Conservation (phyloP, 306 rosid species). For the Pterocarpus santalinus region DNA sequence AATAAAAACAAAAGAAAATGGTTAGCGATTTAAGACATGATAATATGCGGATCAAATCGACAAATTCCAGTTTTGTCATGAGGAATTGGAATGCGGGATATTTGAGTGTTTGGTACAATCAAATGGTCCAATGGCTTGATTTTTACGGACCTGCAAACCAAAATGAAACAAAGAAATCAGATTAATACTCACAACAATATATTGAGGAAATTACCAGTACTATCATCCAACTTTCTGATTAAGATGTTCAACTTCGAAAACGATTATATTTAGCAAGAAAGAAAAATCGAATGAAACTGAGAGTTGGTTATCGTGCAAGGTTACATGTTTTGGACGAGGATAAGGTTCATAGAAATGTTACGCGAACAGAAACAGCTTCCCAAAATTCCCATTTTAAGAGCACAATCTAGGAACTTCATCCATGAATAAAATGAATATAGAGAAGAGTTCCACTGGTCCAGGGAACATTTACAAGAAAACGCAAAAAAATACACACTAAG, state of each 20-base stretch:
- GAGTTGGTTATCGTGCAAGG: too few species aligned
- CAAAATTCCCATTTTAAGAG: too few species aligned
- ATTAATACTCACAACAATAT: background rate
- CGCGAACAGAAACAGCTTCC: too few species aligned
- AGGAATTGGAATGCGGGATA: slow-evolving; percentile 48
- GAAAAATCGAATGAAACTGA: background rate
- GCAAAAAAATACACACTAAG: too few species aligned
- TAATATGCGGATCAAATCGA: slow-evolving; percentile 27
- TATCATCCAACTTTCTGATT: background rate
- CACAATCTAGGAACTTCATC: too few species aligned
- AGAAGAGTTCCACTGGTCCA: slow-evolving; percentile 7
- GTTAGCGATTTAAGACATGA: slow-evolving; percentile 44
- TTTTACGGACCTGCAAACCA: slow-evolving; percentile 79
- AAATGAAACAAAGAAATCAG: slow-evolving; percentile 30
- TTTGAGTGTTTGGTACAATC: slow-evolving; percentile 84
- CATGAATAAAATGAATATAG: background rate
- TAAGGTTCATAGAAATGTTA: too few species aligned
- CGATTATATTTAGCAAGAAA: background rate
- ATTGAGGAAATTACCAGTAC: background rate
- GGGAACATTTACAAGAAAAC: background rate
- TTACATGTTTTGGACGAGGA: too few species aligned
- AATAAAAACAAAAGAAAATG: slow-evolving; percentile 7
- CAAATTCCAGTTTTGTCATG: slow-evolving; percentile 41
- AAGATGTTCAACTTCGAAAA: slow-evolving; percentile 5
- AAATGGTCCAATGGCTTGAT: slow-evolving; percentile 82